Base-by-base conservation (phyloP, 768 basidiomycete genomes). In the Xerocomus brunneocitrinus region DNA sequence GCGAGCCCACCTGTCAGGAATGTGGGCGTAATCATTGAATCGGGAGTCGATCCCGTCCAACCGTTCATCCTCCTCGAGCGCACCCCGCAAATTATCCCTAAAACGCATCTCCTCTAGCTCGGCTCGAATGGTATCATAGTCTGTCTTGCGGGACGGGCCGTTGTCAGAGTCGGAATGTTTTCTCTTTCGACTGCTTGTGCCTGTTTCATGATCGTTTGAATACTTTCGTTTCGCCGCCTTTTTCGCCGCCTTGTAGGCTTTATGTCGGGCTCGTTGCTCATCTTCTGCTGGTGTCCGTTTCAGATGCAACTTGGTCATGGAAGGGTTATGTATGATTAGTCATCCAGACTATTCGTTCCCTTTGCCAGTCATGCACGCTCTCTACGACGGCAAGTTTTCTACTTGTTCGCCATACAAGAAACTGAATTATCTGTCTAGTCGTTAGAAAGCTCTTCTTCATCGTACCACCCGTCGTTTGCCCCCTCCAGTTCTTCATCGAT, bases 51-150 rank as follows among this genome's bases (percentile, higher is more conserved):
- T 62, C 3, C 74, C 74, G 55, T 87, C 84, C 31, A 89, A 64
- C 39, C 82, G 74, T 53, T 85, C 84, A 55, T 92, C 89, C 30
- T 90, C 87, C 42, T 76, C 85, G 62, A 87, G 73, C 9, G 86
- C 87, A 42, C 77, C 81, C 59, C 81, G 81, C 74, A 92, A 76
- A 71, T 84, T 91, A 59, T 87, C 84, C 40, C 79, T 74, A 66
- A 91, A 94, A 28, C 71, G 71, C 52, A 74, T 67, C 47, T 90
- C 86, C 55, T 91, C 89, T 30, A 81, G 57, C 53, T 83, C 79
- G 0, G 78, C 78, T 25, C 67, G 70, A 8, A 82, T 71, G 34
- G 73, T 61, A 22, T 83, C 83, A 56, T 76, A 73, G 64, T 79
- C 78, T 31, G 59, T 66, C 50, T 74, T 73, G 58, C 64, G 62